Conservation (phyloP, 768 basidiomycete species). For the Boletus pseudopeckii region DNA sequence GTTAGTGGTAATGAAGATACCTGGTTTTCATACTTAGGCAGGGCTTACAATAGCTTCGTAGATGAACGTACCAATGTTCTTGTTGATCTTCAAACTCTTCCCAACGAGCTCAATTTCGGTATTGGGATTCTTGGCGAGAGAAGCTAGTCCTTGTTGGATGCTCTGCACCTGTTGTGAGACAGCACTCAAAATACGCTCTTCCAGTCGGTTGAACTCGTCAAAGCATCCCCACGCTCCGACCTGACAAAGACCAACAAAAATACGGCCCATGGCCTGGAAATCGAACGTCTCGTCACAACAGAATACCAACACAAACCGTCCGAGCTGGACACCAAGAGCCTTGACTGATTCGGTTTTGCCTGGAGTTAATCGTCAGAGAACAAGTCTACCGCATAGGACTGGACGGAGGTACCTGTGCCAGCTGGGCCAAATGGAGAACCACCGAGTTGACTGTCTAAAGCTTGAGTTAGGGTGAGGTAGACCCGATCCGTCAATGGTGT, state of each 20-base stretch:
- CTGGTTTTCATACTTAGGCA: conserved; percentile 36
- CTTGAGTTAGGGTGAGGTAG: conserved; percentile 94
- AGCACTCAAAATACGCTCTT: conserved; percentile 95
- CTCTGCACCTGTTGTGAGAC: conserved; percentile 99
- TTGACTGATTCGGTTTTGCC: conserved; percentile 99
- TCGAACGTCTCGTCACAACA: conserved; percentile 99
- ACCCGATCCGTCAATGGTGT: conserved; percentile 97
- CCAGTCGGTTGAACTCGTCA: conserved; percentile 96
- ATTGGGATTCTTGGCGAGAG: conserved; percentile 77
- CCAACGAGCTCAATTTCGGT: conserved; percentile 95
- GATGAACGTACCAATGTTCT: conserved; percentile 71
- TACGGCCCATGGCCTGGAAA: conserved; percentile 99
- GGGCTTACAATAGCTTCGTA: neutral
- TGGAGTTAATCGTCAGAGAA: conserved; percentile 28
- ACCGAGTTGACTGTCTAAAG: conserved; percentile 90
- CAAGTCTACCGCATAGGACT: neutral
- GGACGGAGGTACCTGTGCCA: conserved; percentile 68
- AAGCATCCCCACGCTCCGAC: conserved; percentile 99
- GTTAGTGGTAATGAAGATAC: conserved; percentile 98
- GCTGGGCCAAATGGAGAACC: conserved; percentile 98
- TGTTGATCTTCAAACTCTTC: conserved; percentile 88
- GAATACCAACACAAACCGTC: conserved; percentile 99
- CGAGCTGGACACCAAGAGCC: conserved; percentile 94
- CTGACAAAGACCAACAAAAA: conserved; percentile 97
- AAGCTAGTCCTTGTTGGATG: conserved; percentile 93